Evolutionary conservation across 2,329 filamentous ascomycete genomes (phyloP).

Genomic region (Stachybotrys elegans): DNA sequence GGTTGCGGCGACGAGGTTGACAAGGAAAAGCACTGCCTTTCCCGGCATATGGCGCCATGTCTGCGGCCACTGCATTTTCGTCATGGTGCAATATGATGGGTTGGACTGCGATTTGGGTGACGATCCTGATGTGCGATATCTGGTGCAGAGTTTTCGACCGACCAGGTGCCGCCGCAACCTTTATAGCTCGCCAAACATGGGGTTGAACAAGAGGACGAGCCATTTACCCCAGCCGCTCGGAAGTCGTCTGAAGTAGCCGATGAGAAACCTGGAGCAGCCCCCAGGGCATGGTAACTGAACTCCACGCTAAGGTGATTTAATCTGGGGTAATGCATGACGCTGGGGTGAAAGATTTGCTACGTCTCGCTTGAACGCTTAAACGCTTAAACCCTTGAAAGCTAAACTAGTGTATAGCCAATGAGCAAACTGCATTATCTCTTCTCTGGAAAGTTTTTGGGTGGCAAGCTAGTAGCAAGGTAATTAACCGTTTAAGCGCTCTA

Average conservation of each 20-base stretch:
- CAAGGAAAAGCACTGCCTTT: slow-evolving; percentile 13
- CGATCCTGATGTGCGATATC: background rate
- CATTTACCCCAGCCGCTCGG: background rate
- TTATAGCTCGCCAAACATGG: background rate
- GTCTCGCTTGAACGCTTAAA: slow-evolving; percentile 1
- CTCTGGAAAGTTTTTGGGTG: background rate
- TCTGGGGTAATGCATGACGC: background rate
- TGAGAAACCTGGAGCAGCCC: background rate
- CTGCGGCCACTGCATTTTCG: slow-evolving; percentile 10
- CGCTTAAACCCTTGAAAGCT: background rate
- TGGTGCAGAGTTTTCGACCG: background rate
- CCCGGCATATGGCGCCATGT: slow-evolving; percentile 17
- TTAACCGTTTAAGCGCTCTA: slow-evolving; percentile 7
- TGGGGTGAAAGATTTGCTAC: background rate
- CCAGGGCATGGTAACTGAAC: background rate
- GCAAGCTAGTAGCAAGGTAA: background rate
- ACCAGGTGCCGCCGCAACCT: background rate
- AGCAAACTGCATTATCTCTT: background rate
- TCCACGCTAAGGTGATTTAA: background rate
- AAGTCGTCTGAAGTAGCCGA: background rate
- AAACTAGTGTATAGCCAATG: background rate
- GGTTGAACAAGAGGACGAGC: background rate
- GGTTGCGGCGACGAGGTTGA: slow-evolving; percentile 15
- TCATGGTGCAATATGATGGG: background rate
- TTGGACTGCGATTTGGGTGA: background rate